Evolutionary conservation across 768 basidiomycete species (phyloP), one percentile per base, ranked within the genome.

Genomic region (Kwoniella shandongensis): DNA sequence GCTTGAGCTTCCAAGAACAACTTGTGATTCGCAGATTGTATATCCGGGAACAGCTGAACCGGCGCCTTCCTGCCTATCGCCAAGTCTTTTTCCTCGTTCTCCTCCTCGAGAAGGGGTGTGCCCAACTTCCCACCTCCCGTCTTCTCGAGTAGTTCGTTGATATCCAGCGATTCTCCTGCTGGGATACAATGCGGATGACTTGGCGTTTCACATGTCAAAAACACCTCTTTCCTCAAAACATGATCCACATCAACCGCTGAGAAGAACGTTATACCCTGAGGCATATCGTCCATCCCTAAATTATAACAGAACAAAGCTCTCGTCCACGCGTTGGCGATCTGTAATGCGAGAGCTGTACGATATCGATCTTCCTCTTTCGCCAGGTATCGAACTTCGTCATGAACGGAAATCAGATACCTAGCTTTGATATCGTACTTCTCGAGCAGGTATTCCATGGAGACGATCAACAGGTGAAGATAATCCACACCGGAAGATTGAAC

Each of bases 401-500:
- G 96, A 1, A 97, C 92, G 10, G 92, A 97, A 46, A 98, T 87
- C 42, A 99, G 85, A 76, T 94, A 99, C 6, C 96, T 84, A 1
- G 93, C 93, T 11, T 87, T 70, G 69, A 98, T 96, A 63, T 83
- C 78, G 78, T 93, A 98, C 51, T 84, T 86, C 42, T 77, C 75
- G 54, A 87, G 85, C 35, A 99, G 83, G 73, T 94, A 82, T 59
- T 91, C 85, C 93, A 97, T 98, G 4, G 91, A 84, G 44, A 93
- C 90, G 69, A 99, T 91, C 57, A 98, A 83, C 36, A 99, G 85
- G 70, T 99, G 96, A 8, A 98, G 86, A 72, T 99, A 98, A 76
- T 98, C 96, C 40, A 98, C 94, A 3, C 94, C 96, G 0, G 92
- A 96, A 3, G 93, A 97, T 70, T 98, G 96, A 5, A 98, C 96